A percentile compares a stretch with the other conserved stretches of the same genome.
Evolutionary conservation across 768 basidiomycete species (phyloP).

Genomic region (Lentinus tigrinus): DNA sequence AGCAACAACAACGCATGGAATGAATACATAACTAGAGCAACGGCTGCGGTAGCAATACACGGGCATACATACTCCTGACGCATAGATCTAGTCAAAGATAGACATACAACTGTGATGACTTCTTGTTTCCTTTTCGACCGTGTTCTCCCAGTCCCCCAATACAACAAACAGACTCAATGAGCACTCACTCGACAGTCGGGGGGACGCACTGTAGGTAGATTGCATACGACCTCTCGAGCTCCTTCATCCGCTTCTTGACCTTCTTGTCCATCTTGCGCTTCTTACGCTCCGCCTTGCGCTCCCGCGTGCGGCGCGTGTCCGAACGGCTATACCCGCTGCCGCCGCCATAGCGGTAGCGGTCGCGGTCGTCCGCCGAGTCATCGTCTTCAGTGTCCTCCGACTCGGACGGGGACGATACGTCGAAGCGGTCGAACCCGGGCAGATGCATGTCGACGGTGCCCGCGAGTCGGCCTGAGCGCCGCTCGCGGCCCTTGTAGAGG

Average conservation of each 20-base stretch:
- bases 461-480: slow-evolving; percentile 62
- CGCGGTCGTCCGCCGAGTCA: slow-evolving; percentile 33
- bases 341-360: slow-evolving; percentile 25
- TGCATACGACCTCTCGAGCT: slow-evolving; percentile 60
- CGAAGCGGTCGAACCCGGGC: slow-evolving; percentile 45
- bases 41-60: background rate
- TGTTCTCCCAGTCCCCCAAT: too few species aligned
- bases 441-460: slow-evolving; percentile 57
- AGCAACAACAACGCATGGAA: background rate
- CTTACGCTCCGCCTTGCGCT: slow-evolving; percentile 59
- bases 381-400: slow-evolving; percentile 38
- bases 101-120: background rate
- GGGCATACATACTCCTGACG: background rate
- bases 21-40: background rate
- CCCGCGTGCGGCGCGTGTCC: slow-evolving; percentile 37
- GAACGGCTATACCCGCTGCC: slow-evolving; percentile 43
- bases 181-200: slow-evolving; percentile 23
- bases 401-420: slow-evolving; percentile 40
- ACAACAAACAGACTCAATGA: too few species aligned
- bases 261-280: slow-evolving; percentile 65
- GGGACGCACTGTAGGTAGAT: slow-evolving; percentile 56
- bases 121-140: background rate
- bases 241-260: slow-evolving; percentile 54
- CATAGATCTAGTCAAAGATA: background rate
- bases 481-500: slow-evolving; percentile 77